Percentiles rank a stretch among this genome's conserved stretches.
These are phyloP conservation scores for Ascobolus immersus DNA, from an alignment of 495 filamentous ascomycete genomes.

Conservation along the genomic window DNA sequence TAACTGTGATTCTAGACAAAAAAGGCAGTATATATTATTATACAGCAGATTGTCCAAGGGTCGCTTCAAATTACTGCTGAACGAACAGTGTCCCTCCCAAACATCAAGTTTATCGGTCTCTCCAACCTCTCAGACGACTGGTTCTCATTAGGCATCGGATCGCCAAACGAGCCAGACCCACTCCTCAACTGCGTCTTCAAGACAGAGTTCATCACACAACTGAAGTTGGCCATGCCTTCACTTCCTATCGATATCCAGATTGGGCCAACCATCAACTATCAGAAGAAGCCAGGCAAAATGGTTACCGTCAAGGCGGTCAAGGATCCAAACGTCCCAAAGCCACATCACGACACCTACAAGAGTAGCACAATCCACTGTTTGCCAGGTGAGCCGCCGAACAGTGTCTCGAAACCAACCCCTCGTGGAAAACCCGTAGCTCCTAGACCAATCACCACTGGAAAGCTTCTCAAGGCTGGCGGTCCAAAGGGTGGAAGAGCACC, in stretches of 20 bases:
- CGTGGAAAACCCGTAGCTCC: constrained; percentile 59
- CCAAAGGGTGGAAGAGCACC: constrained; percentile 41
- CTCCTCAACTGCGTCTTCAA: constrained; percentile 83
- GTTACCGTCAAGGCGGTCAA: constrained; percentile 68
- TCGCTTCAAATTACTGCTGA: constrained; percentile 60
- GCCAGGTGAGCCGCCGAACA: constrained; percentile 58
- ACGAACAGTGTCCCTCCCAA: constrained; percentile 51
- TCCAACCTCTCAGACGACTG: constrained; percentile 78
- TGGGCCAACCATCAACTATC: constrained; percentile 64
- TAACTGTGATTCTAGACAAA: constrained; percentile 29
- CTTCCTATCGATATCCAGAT: constrained; percentile 56
- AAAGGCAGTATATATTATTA: constrained; percentile 63
- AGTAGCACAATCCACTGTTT: constrained; percentile 70
- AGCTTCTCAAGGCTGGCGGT: constrained; percentile 70
- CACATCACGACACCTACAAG: constrained; percentile 86
- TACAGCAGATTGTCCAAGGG: constrained; percentile 58
- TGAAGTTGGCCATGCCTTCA: constrained; percentile 46
- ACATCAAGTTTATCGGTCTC: constrained; percentile 60
- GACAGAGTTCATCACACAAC: constrained; percentile 87
- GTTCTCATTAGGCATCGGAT: constrained; percentile 77
- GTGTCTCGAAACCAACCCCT: constrained; percentile 60
- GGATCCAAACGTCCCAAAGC: constrained; percentile 40
- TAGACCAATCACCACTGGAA: constrained; percentile 72
- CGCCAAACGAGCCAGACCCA: constrained; percentile 71
- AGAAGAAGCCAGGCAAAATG: constrained; percentile 93